These are phyloP conservation scores for Lachancea dasiensis DNA, from an alignment of 805 yeast species.

Conservation along the genomic window DNA sequence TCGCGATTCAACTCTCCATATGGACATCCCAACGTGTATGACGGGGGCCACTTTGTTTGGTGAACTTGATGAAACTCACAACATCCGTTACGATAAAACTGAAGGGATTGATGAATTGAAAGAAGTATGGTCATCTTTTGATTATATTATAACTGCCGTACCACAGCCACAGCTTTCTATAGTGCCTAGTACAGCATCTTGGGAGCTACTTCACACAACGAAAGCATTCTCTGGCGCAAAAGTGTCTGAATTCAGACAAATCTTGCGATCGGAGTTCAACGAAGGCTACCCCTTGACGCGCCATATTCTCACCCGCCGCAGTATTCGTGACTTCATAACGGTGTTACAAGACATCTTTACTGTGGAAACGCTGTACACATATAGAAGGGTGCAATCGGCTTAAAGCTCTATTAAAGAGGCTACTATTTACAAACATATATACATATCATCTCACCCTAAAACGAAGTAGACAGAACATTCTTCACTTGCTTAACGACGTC, in stretches of 20 bases:
- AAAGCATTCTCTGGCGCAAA: conserved; percentile 40
- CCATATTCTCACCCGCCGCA: conserved; percentile 13
- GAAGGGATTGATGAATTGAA: conserved; percentile 43
- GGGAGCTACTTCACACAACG: conserved; percentile 40
- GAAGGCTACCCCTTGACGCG: conserved; percentile 14
- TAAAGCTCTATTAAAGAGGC: conserved; percentile 5
- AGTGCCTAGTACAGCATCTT: conserved; percentile 25
- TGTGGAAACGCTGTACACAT: conserved; percentile 29
- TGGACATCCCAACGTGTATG: conserved; percentile 81
- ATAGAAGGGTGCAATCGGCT: conserved; percentile 14
- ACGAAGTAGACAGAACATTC: conserved; percentile 19
- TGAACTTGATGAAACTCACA: conserved; percentile 41
- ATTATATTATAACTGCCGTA: conserved; percentile 43
- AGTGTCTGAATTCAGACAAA: conserved; percentile 17
- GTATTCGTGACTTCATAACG: conserved; percentile 12
- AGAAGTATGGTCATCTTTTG: conserved; percentile 42
- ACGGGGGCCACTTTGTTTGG: conserved; percentile 78
- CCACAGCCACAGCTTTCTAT: conserved; percentile 20
- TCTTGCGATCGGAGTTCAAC: conserved; percentile 15
- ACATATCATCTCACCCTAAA: conserved; percentile 9
- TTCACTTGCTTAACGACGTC: conserved; percentile 36
- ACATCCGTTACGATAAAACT: conserved; percentile 63
- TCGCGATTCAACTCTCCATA: conserved; percentile 45
- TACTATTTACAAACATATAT: conserved; percentile 13
- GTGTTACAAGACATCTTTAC: conserved; percentile 19